Conservation (phyloP, 345 rosid genomes). For the Acer negundo region DNA sequence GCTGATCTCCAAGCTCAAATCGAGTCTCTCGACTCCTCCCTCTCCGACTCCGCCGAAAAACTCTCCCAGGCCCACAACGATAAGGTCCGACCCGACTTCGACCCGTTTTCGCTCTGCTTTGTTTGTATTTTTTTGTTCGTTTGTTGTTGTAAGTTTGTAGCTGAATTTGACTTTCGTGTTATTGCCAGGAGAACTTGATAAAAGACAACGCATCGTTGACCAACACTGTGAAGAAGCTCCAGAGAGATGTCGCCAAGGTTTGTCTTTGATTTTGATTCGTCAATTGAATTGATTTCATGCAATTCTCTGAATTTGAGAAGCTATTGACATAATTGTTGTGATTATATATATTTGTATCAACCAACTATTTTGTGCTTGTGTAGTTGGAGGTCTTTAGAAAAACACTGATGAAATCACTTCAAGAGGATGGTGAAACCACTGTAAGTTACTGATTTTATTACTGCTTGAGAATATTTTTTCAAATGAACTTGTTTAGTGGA, state of each 20-base stretch:
- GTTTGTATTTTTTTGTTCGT: neutral
- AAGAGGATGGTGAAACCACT: slow-evolving; percentile 75
- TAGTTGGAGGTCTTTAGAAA: slow-evolving; percentile 90
- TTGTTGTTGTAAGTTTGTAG: neutral
- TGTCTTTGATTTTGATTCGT: neutral
- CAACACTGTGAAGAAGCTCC: slow-evolving; percentile 76
- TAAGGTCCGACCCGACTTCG: slow-evolving; percentile 44
- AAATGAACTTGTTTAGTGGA: slow-evolving; percentile 3
- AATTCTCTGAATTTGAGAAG: neutral
- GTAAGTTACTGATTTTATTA: slow-evolving; percentile 30
- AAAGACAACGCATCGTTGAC: slow-evolving; percentile 65
- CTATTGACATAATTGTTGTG: neutral
- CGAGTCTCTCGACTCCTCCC: slow-evolving; percentile 70
- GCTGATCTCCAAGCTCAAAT: slow-evolving; percentile 63
- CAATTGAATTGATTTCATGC: neutral
- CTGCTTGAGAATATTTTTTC: neutral
- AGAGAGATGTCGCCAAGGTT: slow-evolving; percentile 95
- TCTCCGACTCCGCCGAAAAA: slow-evolving; percentile 57
- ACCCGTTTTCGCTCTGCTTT: neutral
- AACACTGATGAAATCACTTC: slow-evolving; percentile 91
- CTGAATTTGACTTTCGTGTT: neutral
- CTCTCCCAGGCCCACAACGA: slow-evolving; percentile 60
- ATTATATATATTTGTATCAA: too few species aligned
- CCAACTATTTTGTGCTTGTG: slow-evolving; percentile 8
- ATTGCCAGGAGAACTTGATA: slow-evolving; percentile 65